Percentiles rank a stretch among this genome's conserved stretches.
Conservation (phyloP, 2,329 filamentous ascomycete species). For the Cladosporium cucumerinum region DNA sequence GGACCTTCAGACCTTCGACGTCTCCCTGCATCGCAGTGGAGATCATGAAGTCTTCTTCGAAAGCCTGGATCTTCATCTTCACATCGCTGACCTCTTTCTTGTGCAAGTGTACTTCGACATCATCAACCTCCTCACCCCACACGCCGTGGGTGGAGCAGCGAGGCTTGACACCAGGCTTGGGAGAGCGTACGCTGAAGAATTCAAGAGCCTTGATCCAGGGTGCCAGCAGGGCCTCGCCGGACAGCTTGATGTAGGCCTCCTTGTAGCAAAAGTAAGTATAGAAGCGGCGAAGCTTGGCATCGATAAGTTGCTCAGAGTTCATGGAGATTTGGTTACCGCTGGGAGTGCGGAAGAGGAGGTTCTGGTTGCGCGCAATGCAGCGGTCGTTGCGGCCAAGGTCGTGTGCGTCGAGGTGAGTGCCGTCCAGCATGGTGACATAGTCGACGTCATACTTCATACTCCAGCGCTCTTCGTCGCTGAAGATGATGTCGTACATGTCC, state of each 20-base stretch:
- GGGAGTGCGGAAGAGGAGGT: conserved; percentile 38
- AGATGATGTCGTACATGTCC: conserved; percentile 68
- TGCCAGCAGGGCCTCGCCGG: conserved; percentile 72
- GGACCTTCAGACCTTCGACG: conserved; percentile 29
- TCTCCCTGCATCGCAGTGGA: conserved; percentile 50
- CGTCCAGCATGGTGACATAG: conserved; percentile 44
- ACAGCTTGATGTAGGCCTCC: conserved; percentile 80
- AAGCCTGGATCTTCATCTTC: conserved; percentile 56
- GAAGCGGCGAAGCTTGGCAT: conserved; percentile 65
- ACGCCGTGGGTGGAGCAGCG: conserved; percentile 43
- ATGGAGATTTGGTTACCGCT: conserved; percentile 38
- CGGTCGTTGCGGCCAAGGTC: conserved; percentile 45
- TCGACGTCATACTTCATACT: conserved; percentile 58
- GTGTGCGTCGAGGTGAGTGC: conserved; percentile 38
- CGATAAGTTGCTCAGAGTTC: conserved; percentile 48
- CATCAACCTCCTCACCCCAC: conserved; percentile 47
- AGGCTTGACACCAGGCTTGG: conserved; percentile 43
- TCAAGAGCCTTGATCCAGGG: conserved; percentile 69
- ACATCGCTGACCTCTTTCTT: conserved; percentile 50
- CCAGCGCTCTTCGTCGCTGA: conserved; percentile 59
- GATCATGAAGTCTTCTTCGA: conserved; percentile 58
- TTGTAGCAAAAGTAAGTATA: conserved; percentile 77
- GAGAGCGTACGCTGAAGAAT: conserved; percentile 62
- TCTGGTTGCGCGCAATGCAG: conserved; percentile 38
- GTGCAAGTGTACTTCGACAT: conserved; percentile 51